Evolutionary conservation across 345 rosid species (phyloP).

Genomic region (Heritiera littoralis): DNA sequence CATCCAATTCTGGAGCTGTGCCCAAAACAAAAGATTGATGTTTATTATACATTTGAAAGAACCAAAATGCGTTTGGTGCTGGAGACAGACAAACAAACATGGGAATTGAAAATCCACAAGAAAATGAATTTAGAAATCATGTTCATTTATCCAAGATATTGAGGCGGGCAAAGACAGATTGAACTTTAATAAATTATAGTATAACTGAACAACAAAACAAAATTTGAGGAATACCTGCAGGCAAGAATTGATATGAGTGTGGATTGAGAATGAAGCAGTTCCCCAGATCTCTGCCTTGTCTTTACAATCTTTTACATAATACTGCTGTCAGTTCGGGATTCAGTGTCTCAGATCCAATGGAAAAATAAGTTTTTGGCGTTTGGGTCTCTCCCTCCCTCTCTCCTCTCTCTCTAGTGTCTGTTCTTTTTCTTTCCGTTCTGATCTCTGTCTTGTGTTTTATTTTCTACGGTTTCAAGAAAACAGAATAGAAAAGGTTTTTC

Average conservation of each 20-base stretch:
- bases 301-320: neutral
- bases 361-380: neutral
- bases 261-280: conserved; percentile 3
- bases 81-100: neutral
- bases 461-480: neutral
- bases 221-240: conserved; percentile 2
- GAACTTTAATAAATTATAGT: conserved; percentile 1
- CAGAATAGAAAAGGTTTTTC: neutral
- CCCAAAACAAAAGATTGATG: neutral
- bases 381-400: neutral
- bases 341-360: conserved; percentile 19
- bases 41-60: neutral
- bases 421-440: neutral
- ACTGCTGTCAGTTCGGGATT: conserved; percentile 6
- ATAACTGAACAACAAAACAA: neutral
- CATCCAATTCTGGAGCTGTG: neutral
- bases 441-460: neutral
- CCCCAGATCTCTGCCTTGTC: conserved; percentile 15
- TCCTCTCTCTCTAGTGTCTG: neutral
- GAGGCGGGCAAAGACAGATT: neutral
- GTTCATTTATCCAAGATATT: neutral
- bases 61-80: neutral
- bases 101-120: neutral
- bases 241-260: neutral
- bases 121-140: neutral